Evolutionary conservation across 202 grass and related monocot genomes (phyloP), one percentile per base, ranked within the genome.

Genomic region (Zoysia matrella): DNA sequence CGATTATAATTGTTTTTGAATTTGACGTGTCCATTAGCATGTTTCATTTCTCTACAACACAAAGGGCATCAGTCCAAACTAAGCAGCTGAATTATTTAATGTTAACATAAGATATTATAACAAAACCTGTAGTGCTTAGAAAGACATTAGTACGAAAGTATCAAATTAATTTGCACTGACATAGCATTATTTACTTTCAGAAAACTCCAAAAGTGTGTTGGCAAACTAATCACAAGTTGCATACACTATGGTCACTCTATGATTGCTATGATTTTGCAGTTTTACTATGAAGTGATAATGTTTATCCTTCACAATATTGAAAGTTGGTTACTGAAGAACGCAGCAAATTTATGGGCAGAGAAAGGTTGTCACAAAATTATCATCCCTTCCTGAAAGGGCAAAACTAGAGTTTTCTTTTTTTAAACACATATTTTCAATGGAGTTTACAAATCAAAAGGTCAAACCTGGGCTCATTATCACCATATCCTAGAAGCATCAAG

Each of bases 401-500:
- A n/a, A 52, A 41, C 16, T 40, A 48, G 7, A 80, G 1, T 7
- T 52, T 22, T 22, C 22, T 22, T 22, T 22, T 22, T 22, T 22
- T 22, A 30, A 74, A 69, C 18, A 71, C 60, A 51, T 79, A 56
- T 48, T 60, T 49, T 74, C 64, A 57, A 44, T 42, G 65, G 30
- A 82, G 64, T 73, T 73, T 47, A 71, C 10, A 48, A 78, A 86
- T 14, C 5, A 55, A 65, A 42, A 86, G 53, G n/a, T 50, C 80
- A 77, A 69, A 95, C 96, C 92, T 98, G 52, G 96, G 96, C 55
- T 98, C 96, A 16, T 87, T 83, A 44, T 95, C 96, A 75, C 96
- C 96, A 70, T 93, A 98, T 70, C 96, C 96, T 36, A 95, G 83
- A 84, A 98, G 87, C 96, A 98, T 95, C 57, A 95, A 81, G 46